Conservation (phyloP, 495 filamentous ascomycete genomes). For the Daldinia vernicosa region DNA sequence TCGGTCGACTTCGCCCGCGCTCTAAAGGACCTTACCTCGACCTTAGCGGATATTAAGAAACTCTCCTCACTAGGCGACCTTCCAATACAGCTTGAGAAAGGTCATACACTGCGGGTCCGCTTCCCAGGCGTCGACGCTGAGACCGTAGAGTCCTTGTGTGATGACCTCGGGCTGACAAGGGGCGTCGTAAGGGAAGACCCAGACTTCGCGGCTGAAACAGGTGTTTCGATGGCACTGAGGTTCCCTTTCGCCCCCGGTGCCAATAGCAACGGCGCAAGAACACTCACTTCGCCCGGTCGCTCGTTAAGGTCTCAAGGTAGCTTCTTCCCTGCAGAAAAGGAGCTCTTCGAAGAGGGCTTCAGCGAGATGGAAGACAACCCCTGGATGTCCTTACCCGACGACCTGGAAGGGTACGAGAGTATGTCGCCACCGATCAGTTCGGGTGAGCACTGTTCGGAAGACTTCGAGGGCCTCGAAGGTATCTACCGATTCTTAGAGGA, state of each 20-base stretch:
- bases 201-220: conserved; percentile 69
- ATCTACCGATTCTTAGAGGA: conserved; percentile 89
- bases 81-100: conserved; percentile 74
- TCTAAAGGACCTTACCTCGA: conserved; percentile 79
- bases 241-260: conserved; percentile 84
- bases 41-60: conserved; percentile 82
- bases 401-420: conserved; percentile 60
- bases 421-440: conserved; percentile 56
- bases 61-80: conserved; percentile 82
- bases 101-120: conserved; percentile 71
- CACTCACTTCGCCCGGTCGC: conserved; percentile 61
- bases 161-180: conserved; percentile 81
- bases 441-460: conserved; percentile 55
- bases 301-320: conserved; percentile 54
- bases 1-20: conserved; percentile 89
- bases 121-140: conserved; percentile 91
- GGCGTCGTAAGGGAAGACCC: conserved; percentile 83
- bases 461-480: conserved; percentile 83
- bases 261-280: conserved; percentile 42
- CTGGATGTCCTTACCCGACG: conserved; percentile 54
- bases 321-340: conserved; percentile 52
- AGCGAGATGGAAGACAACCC: conserved; percentile 55
- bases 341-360: conserved; percentile 47
- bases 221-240: conserved; percentile 74
- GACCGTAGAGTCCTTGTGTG: conserved; percentile 83